Base-by-base conservation (phyloP, 108 stramenopile genomes). In the Seminavis robusta region DNA sequence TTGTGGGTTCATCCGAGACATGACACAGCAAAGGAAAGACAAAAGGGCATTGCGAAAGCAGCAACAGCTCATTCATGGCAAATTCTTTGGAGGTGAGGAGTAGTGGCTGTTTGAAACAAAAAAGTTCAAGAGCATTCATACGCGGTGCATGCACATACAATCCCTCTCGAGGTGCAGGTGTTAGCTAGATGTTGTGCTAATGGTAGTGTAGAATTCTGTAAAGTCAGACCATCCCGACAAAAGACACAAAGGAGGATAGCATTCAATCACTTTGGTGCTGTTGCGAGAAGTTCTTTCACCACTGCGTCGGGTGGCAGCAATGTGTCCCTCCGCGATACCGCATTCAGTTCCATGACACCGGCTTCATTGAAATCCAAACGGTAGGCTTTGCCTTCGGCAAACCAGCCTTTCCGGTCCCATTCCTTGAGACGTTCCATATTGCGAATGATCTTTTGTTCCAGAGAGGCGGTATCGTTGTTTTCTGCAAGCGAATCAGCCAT, bases 1-100 rank as follows among this genome's bases (percentile, higher is more conserved):
- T 65, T 78, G 77, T 39, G 77, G 77, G 11, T 78, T 56, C 41
- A 52, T 78, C 11, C 67, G 66, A 9, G 77, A 78, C 34, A 29
- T 63, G 29, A 78, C 77, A 9, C 41, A 57, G 40, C 63, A 67
- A 42, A 30, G 39, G 8, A 41, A 59, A 28, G 59, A 71, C 31
- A 61, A 69, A 42, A 25, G 51, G 48, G 47, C 28, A n/a, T 17
- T 76, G 33, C 23, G 46, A 28, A 68, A 45, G 25, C 36, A 70
- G 16, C 56, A 68, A 20, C 50, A 61, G 24, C 47, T 71, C 11
- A 71, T 76, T 32, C 58, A 70, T 3, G 69, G 58, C 10, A 34
- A 68, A 23, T 76, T 76, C 42, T 76, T 76, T 28, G 37, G 67
- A 34, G 20, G 31, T n/a, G 39, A 71, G 23, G 40, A 30, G 21